Evolutionary conservation across 2,329 filamentous ascomycete species (phyloP).

Genomic region (Scorias spongiosa): DNA sequence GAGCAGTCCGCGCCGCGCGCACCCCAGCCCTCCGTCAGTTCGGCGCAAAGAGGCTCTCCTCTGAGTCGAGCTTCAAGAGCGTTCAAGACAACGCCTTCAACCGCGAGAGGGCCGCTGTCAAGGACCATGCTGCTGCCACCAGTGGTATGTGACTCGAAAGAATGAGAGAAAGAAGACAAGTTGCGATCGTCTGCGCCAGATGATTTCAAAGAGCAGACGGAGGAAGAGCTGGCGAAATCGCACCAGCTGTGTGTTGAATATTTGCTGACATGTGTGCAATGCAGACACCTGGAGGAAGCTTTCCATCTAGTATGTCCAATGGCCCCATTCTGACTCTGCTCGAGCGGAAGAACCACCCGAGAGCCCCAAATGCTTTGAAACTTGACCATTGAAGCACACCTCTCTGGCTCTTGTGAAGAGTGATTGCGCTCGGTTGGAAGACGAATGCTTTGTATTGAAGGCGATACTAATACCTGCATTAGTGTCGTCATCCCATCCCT

Average conservation of each 20-base stretch:
- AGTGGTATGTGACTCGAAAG: constrained; percentile 47
- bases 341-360: no score
- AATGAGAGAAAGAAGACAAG: no score
- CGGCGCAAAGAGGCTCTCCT: constrained; percentile 3
- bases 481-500: constrained; percentile 65
- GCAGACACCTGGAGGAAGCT: constrained; percentile 90
- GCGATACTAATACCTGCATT: constrained; percentile 2
- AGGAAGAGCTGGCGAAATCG: no score
- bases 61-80: constrained; percentile 31
- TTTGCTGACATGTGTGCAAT: constrained; percentile 4
- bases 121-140: constrained; percentile 74
- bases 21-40: constrained; percentile 14
- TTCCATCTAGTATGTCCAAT: constrained; percentile 68
- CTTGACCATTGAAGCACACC: no score
- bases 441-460: no score
- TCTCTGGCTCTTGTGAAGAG: no score
- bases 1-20: constrained; percentile 9
- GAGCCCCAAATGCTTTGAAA: no score
- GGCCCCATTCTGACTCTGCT: no score
- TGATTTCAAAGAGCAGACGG: no score
- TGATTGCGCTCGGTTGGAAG: no score
- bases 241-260: background rate
- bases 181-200: no score
- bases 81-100: constrained; percentile 78
- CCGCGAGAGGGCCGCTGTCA: constrained; percentile 77